Evolutionary conservation across 495 filamentous ascomycete species (phyloP), one percentile per base, ranked within the genome.

Genomic region (Immersiella caudata): DNA sequence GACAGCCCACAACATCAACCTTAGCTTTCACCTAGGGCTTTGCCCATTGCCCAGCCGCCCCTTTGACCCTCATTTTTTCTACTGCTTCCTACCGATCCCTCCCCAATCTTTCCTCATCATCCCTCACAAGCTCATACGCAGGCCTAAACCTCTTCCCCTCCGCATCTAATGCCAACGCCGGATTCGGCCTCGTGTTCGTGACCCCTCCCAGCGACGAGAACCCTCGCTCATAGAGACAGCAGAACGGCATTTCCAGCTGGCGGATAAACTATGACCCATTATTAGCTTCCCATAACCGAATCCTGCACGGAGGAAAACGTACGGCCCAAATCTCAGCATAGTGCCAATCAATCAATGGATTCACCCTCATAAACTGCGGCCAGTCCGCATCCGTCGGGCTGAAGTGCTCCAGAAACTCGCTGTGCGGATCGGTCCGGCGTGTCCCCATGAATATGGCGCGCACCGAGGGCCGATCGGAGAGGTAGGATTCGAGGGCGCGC

Each of bases 301-400:
- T 8, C 18, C 24, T 0, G 50, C 16, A 9, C 18, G 11, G 50
- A 64, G 52, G 46, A 36, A 18, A 62, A 87, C 89, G 79, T 69
- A 90, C 89, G 6, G 89, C 85, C 96, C 95, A 97, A 65, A 99
- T 93, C 77, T 98, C 94, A 18, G 87, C 87, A 80, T 97, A 99
- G 76, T 94, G 91, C 96, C 95, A 97, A 74, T 98, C 95, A 73
- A 99, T 92, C 9, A 99, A 90, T 0, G 95, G 95, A 80, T 98
- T 93, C 50, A 97, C 82, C 55, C 95, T 84, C 88, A 98, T 93
- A 73, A 99, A 97, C 64, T 84, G 79, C 25, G 95, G 96, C 95
- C 95, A 99, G 3, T 89, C 95, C 27, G 84, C 78, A 81, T 99
- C 95, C 5, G 95, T 99, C 62, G 79, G 82, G 74, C 96, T 90